These are phyloP conservation scores for Biscogniauxia mediterranea DNA, from an alignment of 2,329 filamentous ascomycete genomes.

Conservation along the genomic window DNA sequence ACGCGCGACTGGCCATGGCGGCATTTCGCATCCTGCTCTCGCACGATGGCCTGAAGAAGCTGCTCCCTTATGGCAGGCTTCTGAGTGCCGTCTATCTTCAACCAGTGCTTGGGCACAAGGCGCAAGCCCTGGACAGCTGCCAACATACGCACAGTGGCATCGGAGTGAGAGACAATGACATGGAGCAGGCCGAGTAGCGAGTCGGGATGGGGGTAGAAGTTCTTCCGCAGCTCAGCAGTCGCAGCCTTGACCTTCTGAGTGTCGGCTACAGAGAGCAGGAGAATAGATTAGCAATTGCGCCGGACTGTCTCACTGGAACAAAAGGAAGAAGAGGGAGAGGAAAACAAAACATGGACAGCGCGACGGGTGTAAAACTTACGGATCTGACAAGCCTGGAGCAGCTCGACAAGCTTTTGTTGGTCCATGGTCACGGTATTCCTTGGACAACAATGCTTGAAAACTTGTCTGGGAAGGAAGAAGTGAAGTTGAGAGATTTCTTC, in stretches of 20 bases:
- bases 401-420: slow-evolving; percentile 78
- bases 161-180: slow-evolving; percentile 76
- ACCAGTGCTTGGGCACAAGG: slow-evolving; percentile 84
- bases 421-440: slow-evolving; percentile 57
- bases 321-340: slow-evolving; percentile 9
- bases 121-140: slow-evolving; percentile 87
- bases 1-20: slow-evolving; percentile 87
- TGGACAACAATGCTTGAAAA: neutral
- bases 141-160: slow-evolving; percentile 75
- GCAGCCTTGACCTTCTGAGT: slow-evolving; percentile 87
- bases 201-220: slow-evolving; percentile 84
- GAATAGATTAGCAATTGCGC: slow-evolving; percentile 32
- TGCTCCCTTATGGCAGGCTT: slow-evolving; percentile 79
- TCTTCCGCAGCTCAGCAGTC: slow-evolving; percentile 86
- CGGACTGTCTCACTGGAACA: neutral
- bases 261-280: slow-evolving; percentile 60
- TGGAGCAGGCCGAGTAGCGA: slow-evolving; percentile 85
- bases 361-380: slow-evolving; percentile 56
- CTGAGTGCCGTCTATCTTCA: slow-evolving; percentile 67
- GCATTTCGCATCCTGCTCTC: slow-evolving; percentile 72
- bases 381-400: slow-evolving; percentile 84
- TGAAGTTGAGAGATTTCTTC: neutral
- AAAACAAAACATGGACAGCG: neutral
- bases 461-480: neutral
- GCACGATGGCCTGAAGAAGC: slow-evolving; percentile 78